phyloP scores from a whole-genome alignment of 139 green algal genomes.

The Ettlia oleoabundans region DNA sequence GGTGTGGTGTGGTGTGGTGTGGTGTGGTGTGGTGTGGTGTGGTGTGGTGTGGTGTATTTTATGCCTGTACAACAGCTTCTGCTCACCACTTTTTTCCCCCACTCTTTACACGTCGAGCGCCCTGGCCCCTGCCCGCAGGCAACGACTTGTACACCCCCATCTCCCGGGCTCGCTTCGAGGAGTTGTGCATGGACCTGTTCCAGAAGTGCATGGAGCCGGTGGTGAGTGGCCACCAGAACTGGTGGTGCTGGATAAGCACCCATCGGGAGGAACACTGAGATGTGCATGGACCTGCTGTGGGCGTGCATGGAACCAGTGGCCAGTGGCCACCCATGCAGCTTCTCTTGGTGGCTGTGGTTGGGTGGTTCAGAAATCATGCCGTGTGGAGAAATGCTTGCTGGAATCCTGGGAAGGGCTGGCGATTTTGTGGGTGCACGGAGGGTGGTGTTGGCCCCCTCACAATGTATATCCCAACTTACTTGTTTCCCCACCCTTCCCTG shows the following conservation, averaged over 20 bases:
- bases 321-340: not conserved
- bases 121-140: constrained; percentile 79
- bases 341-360: not conserved
- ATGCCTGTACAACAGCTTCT: no score
- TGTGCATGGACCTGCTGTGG: constrained; percentile 98
- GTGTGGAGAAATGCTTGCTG: not conserved
- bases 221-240: constrained; percentile 57
- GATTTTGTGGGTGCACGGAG: no score
- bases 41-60: no score
- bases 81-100: constrained; percentile 6
- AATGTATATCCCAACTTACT: no score
- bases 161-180: constrained; percentile 96
- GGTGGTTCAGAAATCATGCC: no score
- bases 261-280: no score
- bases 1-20: constrained; percentile 68
- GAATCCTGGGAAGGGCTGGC: no score
- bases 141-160: constrained; percentile 97
- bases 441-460: no score
- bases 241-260: no score
- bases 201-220: constrained; percentile 99
- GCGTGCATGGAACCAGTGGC: constrained; percentile 99
- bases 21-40: constrained; percentile 36
- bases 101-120: constrained; percentile 96
- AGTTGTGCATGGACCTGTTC: constrained; percentile 99
- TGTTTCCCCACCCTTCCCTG: not conserved